These are phyloP conservation scores for Kalaharituber pfeilii DNA, from an alignment of 2,329 filamentous ascomycete species.

Conservation along the genomic window DNA sequence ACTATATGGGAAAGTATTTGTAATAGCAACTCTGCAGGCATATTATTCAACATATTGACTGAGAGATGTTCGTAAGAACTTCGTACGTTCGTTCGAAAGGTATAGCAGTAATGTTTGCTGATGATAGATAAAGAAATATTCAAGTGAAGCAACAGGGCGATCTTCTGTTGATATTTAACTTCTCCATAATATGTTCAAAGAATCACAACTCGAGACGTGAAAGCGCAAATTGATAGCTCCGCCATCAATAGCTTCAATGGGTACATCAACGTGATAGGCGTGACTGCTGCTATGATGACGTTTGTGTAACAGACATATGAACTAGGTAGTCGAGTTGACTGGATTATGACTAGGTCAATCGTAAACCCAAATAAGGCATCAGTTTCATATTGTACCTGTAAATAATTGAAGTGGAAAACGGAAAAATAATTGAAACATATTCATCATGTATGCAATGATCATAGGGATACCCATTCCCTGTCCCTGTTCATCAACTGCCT, in stretches of 20 bases:
- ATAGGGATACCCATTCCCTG: background rate
- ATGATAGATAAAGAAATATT: no score
- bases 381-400: background rate
- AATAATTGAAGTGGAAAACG: background rate
- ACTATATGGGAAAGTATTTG: conserved; percentile 16
- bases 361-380: background rate
- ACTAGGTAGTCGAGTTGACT: background rate
- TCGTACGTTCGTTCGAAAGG: no score
- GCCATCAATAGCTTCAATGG: background rate
- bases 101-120: no score
- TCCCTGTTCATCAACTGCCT: background rate
- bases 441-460: background rate
- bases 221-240: background rate
- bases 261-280: background rate
- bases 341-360: background rate
- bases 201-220: background rate
- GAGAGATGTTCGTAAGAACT: no score
- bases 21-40: conserved; percentile 17
- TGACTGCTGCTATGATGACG: background rate
- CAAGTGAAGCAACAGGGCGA: no score
- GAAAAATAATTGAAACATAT: background rate
- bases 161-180: no score
- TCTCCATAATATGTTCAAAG: background rate
- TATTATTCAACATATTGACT: conserved; percentile 12
- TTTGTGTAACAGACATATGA: background rate